phyloP scores from a whole-genome alignment of 441 rosid species.

The Gossypium davidsonii region DNA sequence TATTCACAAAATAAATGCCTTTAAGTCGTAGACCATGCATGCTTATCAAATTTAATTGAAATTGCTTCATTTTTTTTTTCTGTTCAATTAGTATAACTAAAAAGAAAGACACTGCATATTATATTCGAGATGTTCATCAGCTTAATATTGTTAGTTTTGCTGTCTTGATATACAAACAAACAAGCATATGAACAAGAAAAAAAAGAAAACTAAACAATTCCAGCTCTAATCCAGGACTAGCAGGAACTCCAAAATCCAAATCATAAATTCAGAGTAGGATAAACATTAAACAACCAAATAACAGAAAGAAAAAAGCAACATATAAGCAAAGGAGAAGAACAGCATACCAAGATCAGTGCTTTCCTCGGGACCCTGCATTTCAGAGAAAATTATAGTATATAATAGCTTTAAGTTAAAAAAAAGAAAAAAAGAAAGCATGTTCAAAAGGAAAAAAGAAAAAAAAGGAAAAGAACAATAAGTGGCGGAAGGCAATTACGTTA shows the following conservation, averaged over 20 bases:
- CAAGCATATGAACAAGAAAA: background rate
- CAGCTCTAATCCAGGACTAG: background rate
- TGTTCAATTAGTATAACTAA: background rate
- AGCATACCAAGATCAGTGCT: constrained; percentile 50
- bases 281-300: background rate
- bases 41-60: background rate
- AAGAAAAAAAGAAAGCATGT: background rate
- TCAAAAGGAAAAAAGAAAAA: no score
- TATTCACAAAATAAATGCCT: background rate
- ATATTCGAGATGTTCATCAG: background rate
- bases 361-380: constrained; percentile 44
- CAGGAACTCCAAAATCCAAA: background rate
- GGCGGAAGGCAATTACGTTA: constrained; percentile 24
- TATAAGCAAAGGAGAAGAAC: background rate
- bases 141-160: background rate
- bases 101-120: background rate
- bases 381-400: background rate
- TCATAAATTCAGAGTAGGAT: background rate
- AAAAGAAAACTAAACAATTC: background rate
- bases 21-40: background rate
- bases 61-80: background rate
- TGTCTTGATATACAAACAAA: background rate
- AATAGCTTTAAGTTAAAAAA: background rate
- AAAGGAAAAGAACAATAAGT: background rate
- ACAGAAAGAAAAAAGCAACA: background rate